Evolutionary conservation across 2,329 filamentous ascomycete species (phyloP), one percentile per base, ranked within the genome.

Genomic region (Neonectria ditissima): DNA sequence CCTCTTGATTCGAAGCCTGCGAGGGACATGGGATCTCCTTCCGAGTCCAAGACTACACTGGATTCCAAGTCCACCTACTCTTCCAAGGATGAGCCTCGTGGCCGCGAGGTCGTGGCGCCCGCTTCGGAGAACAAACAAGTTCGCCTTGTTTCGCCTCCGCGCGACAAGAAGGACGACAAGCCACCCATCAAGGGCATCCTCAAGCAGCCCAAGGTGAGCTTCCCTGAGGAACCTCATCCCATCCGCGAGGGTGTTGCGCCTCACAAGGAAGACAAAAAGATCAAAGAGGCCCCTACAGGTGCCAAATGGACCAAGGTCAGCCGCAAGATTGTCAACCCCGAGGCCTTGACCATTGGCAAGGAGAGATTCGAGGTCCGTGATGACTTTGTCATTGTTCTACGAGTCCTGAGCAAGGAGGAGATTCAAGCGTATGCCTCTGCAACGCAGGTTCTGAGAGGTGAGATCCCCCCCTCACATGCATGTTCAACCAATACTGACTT

Each of bases 301-400:
- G 94, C 94, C 34, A 88, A 93, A 58, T 97, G 94, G 94, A 97
- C 94, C 50, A 97, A 96, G 81, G 94, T 98, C 75, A 92, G 91
- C 75, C 89, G 94, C 60, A 89, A 91, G 69, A 86, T 97, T 59
- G 94, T 98, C 72, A 97, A 97, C 71, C 94, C 94, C 0, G 92
- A 95, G 70, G 94, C 94, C 0, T 81, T 98, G 50, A 91, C 92
- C 62, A 86, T 92, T 65, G 92, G 92, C n/a, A 92, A 96, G 72
- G 94, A 97, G 80, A 86, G 95, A 30, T 98, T 92, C 70, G 95
- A 98, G 79, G 92, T 97, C 72, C 88, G 94, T n/a, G 88, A 94
- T 63, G 94, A 97, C 74, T 97, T 94, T 77, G 94, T 98, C 63
- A 97, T 97, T 77, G 94, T 97, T 2, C 83, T 98, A 59, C 86